Percentiles rank a stretch among this genome's conserved stretches.
phyloP scores from a whole-genome alignment of 345 rosid species.

The Citropsis articulata region DNA sequence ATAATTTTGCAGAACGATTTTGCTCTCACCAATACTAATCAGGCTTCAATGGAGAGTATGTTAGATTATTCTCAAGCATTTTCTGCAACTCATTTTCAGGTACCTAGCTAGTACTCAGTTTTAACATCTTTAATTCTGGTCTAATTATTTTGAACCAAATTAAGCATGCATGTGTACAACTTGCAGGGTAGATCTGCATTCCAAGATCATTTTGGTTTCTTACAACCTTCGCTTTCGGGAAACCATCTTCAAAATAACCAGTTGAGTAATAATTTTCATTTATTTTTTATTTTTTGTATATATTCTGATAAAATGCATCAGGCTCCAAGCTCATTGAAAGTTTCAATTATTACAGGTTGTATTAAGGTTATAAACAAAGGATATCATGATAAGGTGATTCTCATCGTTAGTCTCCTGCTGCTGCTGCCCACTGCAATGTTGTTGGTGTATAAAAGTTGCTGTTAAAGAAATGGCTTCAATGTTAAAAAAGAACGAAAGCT shows the following conservation, averaged over 20 bases:
- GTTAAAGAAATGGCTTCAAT: slow-evolving; percentile 18
- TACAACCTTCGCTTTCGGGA: slow-evolving; percentile 37
- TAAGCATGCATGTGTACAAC: background rate
- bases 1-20: slow-evolving; percentile 31
- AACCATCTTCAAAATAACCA: slow-evolving; percentile 47
- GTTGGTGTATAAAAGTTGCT: slow-evolving; percentile 8
- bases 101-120: slow-evolving; percentile 11
- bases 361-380: slow-evolving; percentile 12
- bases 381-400: slow-evolving; percentile 12
- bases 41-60: slow-evolving; percentile 48
- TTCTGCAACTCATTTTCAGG: slow-evolving; percentile 72
- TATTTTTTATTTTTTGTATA: background rate
- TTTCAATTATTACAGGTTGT: slow-evolving; percentile 42
- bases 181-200: slow-evolving; percentile 52
- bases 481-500: slow-evolving; percentile 3
- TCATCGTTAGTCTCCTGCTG: background rate
- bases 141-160: background rate
- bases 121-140: background rate
- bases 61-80: slow-evolving; percentile 61
- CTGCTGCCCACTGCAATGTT: slow-evolving; percentile 7
- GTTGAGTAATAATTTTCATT: slow-evolving; percentile 29
- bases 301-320: background rate
- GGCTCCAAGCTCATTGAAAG: slow-evolving; percentile 6
- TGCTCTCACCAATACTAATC: slow-evolving; percentile 32
- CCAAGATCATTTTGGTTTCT: slow-evolving; percentile 39